A percentile compares a stretch with the other conserved stretches of the same genome.
phyloP scores from a whole-genome alignment of 257 asterid genomes.

The Solanum infundibuliforme region DNA sequence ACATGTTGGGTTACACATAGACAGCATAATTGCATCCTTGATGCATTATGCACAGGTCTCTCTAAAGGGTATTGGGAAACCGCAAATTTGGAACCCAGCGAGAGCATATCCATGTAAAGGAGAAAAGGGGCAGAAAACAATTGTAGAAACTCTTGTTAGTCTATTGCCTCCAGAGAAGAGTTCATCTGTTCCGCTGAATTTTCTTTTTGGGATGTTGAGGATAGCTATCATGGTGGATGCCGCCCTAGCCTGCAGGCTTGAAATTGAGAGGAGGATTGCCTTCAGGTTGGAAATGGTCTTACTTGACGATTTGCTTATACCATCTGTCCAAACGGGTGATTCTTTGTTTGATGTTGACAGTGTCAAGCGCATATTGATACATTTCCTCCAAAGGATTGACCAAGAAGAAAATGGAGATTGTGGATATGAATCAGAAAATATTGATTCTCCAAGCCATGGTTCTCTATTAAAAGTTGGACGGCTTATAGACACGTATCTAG shows the following conservation, averaged over 20 bases:
- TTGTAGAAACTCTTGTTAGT: slow-evolving; percentile 36
- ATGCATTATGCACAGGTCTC: slow-evolving; percentile 49
- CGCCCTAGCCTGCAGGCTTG: slow-evolving; percentile 29
- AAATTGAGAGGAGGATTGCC: slow-evolving; percentile 50
- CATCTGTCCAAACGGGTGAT: slow-evolving; percentile 39
- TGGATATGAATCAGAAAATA: slow-evolving; percentile 45
- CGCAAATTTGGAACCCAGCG: slow-evolving; percentile 55
- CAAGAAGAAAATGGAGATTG: slow-evolving; percentile 42
- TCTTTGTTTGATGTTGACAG: slow-evolving; percentile 49
- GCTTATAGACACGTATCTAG: slow-evolving; percentile 50
- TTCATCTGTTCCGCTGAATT: slow-evolving; percentile 33
- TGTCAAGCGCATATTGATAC: slow-evolving; percentile 40
- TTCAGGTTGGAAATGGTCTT: slow-evolving; percentile 39
- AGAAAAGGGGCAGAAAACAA: slow-evolving; percentile 29
- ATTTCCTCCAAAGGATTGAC: slow-evolving; percentile 47
- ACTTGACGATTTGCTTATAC: slow-evolving; percentile 54
- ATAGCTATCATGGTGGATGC: slow-evolving; percentile 51
- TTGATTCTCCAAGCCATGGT: slow-evolving; percentile 44
- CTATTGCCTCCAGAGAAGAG: slow-evolving; percentile 40
- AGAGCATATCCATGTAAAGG: slow-evolving; percentile 13
- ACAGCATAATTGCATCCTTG: slow-evolving; percentile 38
- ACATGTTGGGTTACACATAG: slow-evolving; percentile 32
- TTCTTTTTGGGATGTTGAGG: slow-evolving; percentile 52
- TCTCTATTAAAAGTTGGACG: slow-evolving; percentile 49
- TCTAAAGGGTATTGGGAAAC: slow-evolving; percentile 44